These are phyloP conservation scores for Colletotrichum cuscutae DNA, from an alignment of 2,329 filamentous ascomycete genomes.

Conservation along the genomic window DNA sequence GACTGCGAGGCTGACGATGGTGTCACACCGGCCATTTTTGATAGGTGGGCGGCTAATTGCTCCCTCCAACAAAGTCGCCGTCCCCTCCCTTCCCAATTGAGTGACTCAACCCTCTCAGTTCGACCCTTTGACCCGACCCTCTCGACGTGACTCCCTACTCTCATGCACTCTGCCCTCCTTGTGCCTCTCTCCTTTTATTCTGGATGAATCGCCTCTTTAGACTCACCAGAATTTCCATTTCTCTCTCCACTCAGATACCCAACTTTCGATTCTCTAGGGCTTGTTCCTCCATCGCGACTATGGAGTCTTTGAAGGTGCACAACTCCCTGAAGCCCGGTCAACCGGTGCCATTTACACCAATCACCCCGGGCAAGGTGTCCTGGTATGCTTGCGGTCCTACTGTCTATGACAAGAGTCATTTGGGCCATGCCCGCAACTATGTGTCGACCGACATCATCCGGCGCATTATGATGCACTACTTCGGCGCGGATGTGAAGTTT, in stretches of 20 bases:
- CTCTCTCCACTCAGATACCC: slow-evolving; percentile 40
- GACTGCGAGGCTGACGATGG: slow-evolving; percentile 31
- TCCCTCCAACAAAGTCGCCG: not conserved
- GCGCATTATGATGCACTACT: slow-evolving; percentile 84
- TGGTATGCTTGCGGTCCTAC: slow-evolving; percentile 95
- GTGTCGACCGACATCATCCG: slow-evolving; percentile 90
- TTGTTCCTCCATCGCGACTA: slow-evolving; percentile 50
- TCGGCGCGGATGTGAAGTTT: slow-evolving; percentile 84
- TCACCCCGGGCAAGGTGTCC: slow-evolving; percentile 76
- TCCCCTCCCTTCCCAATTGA: slow-evolving; percentile 9
- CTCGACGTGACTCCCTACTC: not conserved
- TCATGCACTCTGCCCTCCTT: not conserved
- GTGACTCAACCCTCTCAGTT: slow-evolving; percentile 11
- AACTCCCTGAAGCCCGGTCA: slow-evolving; percentile 80
- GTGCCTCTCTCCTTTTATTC: slow-evolving; percentile 11
- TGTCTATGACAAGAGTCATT: slow-evolving; percentile 83
- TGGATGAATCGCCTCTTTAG: slow-evolving; percentile 47
- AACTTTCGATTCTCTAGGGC: slow-evolving; percentile 43
- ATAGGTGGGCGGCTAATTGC: slow-evolving; percentile 16
- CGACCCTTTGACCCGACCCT: not conserved
- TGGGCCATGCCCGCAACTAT: slow-evolving; percentile 90
- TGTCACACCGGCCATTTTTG: slow-evolving; percentile 22
- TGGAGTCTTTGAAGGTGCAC: slow-evolving; percentile 76
- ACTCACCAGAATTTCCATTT: slow-evolving; percentile 41
- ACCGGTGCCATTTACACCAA: slow-evolving; percentile 79